Base-by-base conservation (phyloP, 495 filamentous ascomycete species). In the Jackrogersella minutella region DNA sequence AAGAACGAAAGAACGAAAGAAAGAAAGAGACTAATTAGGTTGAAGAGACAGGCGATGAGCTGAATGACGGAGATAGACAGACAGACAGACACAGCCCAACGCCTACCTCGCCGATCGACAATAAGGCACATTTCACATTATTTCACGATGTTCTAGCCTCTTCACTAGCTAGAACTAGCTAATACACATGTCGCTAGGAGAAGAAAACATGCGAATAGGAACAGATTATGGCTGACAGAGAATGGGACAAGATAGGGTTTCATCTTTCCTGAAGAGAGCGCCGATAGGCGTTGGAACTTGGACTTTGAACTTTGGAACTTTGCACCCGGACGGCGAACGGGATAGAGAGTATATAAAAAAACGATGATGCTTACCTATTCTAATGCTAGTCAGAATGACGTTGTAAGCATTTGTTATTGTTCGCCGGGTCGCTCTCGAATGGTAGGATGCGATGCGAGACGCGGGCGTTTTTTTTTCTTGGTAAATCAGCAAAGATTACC, bases 401-500 rank as follows among this genome's bases (percentile, higher is more conserved):
- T 56, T 52, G 56, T 62, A 65, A 64, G 60, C 56, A 47, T 52
- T 60, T 55, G 59, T 58, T 49, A 43, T 66, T 26, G 44, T 28
- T n/a, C 50, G 40, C 22, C 30, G 5, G 16, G 55, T 64, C 44
- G 26, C 46, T 60, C 53, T 61, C 62, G 60, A 70, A 64, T 67
- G 61, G 66, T 22, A 61, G 31, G 43, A 54, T 64, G 59, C 59
- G 50, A 50, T 57, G 51, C 44, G 21, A 30, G 34, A 30, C 26
- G 49, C n/a, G 40, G 28, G 28, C 36, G 47, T 31, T 5, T 44
- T 31, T 43, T 37, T 55, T 52, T 57, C 17, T 58, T 63, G 64
- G 62, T 63, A 65, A 43, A 60, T 62, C 65, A 69, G 52, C 34
- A 46, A 69, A 66, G 61, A 70, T 51, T 66, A 65, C 61, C 66